phyloP scores from a whole-genome alignment of 2,329 filamentous ascomycete species.

The Gaeumannomyces tritici region DNA sequence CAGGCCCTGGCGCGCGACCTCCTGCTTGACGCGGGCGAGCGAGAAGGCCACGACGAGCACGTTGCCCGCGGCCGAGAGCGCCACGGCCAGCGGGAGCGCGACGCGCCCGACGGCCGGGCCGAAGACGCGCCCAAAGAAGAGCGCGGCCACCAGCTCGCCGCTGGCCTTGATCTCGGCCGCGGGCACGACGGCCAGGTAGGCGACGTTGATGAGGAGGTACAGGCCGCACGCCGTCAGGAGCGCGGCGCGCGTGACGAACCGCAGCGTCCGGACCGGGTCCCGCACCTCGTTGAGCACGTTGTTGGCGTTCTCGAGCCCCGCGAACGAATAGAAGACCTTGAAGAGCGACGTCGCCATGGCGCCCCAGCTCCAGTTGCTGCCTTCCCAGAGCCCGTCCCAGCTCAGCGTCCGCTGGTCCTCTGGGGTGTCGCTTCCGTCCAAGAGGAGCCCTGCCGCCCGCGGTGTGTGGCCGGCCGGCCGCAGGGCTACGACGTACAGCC shows the following conservation, averaged over 20 bases:
- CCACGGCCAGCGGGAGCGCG: conserved; percentile 54
- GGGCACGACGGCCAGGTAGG: conserved; percentile 19
- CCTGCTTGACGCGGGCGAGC: conserved; percentile 58
- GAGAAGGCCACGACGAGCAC: conserved; percentile 66
- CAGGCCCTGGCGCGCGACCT: conserved; percentile 63
- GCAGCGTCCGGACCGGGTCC: conserved; percentile 56
- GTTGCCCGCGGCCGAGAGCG: conserved; percentile 59
- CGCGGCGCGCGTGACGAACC: conserved; percentile 49
- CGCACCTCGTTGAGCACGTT: conserved; percentile 65
- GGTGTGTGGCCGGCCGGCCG: conserved; percentile 14
- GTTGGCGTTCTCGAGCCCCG: conserved; percentile 56
- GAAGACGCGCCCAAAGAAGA: conserved; percentile 58
- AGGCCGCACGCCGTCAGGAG: conserved; percentile 50
- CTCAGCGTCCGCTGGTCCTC: conserved; percentile 2
- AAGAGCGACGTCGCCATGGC: conserved; percentile 57
- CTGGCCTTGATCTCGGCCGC: conserved; percentile 57
- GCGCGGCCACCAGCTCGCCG: conserved; percentile 56
- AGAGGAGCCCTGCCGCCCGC: too few species aligned
- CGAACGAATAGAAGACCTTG: conserved; percentile 61
- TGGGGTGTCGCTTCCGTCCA: too few species aligned
- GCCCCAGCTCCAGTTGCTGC: conserved; percentile 60
- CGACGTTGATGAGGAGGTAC: conserved; percentile 54
- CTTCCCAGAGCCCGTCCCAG: conserved; percentile 45
- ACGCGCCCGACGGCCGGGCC: conserved; percentile 45
- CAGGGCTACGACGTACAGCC: conserved; percentile 47